Evolutionary conservation across 805 yeast genomes (phyloP).

Genomic region (Limtongozyma cylindracea): DNA sequence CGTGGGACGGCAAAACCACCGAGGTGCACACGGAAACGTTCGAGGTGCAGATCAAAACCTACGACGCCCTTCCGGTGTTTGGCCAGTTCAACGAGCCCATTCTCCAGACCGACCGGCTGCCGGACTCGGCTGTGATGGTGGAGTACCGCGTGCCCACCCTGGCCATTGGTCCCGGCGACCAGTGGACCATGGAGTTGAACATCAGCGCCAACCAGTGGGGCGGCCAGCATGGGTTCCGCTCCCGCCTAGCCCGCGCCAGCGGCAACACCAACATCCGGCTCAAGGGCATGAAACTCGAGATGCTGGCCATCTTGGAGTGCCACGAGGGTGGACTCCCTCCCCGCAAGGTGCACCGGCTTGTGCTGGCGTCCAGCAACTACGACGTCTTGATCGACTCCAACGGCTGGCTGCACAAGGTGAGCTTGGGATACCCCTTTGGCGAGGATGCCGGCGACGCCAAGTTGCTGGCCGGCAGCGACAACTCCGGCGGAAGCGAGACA

Average conservation of each 20-base stretch:
- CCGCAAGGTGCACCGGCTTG: slow-evolving; percentile 16
- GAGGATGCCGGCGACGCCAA: slow-evolving; percentile 10
- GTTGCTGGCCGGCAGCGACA: background rate
- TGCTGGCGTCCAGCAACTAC: slow-evolving; percentile 8
- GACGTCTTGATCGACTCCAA: slow-evolving; percentile 5
- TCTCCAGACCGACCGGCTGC: slow-evolving; percentile 14
- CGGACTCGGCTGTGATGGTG: slow-evolving; percentile 20
- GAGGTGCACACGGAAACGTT: slow-evolving; percentile 11
- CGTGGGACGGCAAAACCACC: slow-evolving; percentile 8
- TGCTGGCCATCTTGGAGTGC: slow-evolving; percentile 27
- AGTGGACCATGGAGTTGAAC: slow-evolving; percentile 10
- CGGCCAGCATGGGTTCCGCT: slow-evolving; percentile 7
- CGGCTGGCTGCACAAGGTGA: slow-evolving; percentile 6
- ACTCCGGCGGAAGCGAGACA: too few species aligned
- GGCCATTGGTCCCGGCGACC: slow-evolving; percentile 34
- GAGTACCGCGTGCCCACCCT: slow-evolving; percentile 21
- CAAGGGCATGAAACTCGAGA: slow-evolving; percentile 17
- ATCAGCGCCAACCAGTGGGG: too few species aligned
- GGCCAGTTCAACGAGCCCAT: slow-evolving; percentile 28
- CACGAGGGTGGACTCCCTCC: slow-evolving; percentile 23
- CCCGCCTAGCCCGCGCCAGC: too few species aligned
- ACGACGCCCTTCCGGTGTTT: slow-evolving; percentile 28
- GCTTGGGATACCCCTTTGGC: slow-evolving; percentile 8
- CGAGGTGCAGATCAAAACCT: slow-evolving; percentile 28
- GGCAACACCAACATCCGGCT: slow-evolving; percentile 14